Conservation (phyloP, 2,329 filamentous ascomycete genomes). For the Lojkania enalia region DNA sequence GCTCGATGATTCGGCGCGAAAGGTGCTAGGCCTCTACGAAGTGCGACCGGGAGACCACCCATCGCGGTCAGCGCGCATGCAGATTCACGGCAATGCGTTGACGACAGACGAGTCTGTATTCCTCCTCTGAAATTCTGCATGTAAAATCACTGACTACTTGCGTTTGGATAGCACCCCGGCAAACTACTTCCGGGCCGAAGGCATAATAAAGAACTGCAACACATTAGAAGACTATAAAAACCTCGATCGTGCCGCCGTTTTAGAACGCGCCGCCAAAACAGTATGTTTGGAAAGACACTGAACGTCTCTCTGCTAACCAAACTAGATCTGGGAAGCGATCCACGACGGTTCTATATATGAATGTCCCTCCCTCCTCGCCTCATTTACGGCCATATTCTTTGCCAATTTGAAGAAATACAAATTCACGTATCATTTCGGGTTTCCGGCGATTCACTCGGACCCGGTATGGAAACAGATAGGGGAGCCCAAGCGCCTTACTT, state of each 20-base stretch:
- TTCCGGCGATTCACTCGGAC: constrained; percentile 88
- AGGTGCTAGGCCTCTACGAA: constrained; percentile 86
- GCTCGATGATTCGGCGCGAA: constrained; percentile 88
- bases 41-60: constrained; percentile 71
- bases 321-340: constrained; percentile 96
- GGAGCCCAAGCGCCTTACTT: constrained; percentile 54
- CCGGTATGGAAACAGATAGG: constrained; percentile 69
- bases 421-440: constrained; percentile 98
- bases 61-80: constrained; percentile 81
- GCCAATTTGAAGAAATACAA: constrained; percentile 97
- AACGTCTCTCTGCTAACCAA: constrained; percentile 25
- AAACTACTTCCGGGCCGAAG: constrained; percentile 77
- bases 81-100: constrained; percentile 84
- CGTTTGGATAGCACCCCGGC: constrained; percentile 29
- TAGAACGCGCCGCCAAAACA: constrained; percentile 77
- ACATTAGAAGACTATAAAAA: constrained; percentile 92
- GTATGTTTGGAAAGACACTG: constrained; percentile 53
- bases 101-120: constrained; percentile 75
- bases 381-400: constrained; percentile 87
- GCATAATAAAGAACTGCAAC: constrained; percentile 94
- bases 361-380: constrained; percentile 85
- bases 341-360: constrained; percentile 96
- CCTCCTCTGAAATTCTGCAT: neutral
- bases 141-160: constrained; percentile 16
- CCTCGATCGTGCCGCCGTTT: constrained; percentile 75